Base-by-base conservation (phyloP, 164 flowering plant genomes). In the Liriodendron chinense region DNA sequence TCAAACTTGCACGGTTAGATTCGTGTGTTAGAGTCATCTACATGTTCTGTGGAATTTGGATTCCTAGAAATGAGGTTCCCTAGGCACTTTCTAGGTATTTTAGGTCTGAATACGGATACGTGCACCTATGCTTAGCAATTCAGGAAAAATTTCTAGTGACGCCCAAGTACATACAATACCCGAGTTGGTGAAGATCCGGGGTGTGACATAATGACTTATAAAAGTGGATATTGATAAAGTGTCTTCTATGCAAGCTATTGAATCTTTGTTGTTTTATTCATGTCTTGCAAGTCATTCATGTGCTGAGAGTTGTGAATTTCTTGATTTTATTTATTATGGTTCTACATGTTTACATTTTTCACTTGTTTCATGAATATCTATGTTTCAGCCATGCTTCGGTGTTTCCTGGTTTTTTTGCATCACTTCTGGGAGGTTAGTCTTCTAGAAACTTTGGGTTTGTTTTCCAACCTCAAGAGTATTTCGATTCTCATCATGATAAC, bases 351-450 rank as follows among this genome's bases (percentile, higher is more conserved):
- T 53, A 63, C 7, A 9, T 26, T 16, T 66, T 8, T 14, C 16
- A 14, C 47, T 63, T 71, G 47, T 57, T 43, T n/a, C 18, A 49
- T 34, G 50, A 14, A n/a, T 69, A 4, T 18, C 48, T 48, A 65
- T 65, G 23, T 72, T 72, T n/a, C 82, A 83, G 85, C 70, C 78
- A 83, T 78, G 81, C 85, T 66, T 83, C 70, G 65, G 78, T 83
- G 62, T 49, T 83, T 72, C 83, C 85, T 9, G 74, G 82, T 50
- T 80, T 80, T 70, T 67, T 72, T 56, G 16, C 75, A 22, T 78
- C 85, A n/a, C 69, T 80, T 71, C 16, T 83, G 47, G 85, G 85
- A 67, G 85, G 85, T 83, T 56, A 75, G 82, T 79, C 9, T 26
- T 71, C 59, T 74, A 34, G 13, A 65, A 75, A 23, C 23, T 34